phyloP scores from a whole-genome alignment of 805 yeast genomes.

The Cyberlindnera meyerae region DNA sequence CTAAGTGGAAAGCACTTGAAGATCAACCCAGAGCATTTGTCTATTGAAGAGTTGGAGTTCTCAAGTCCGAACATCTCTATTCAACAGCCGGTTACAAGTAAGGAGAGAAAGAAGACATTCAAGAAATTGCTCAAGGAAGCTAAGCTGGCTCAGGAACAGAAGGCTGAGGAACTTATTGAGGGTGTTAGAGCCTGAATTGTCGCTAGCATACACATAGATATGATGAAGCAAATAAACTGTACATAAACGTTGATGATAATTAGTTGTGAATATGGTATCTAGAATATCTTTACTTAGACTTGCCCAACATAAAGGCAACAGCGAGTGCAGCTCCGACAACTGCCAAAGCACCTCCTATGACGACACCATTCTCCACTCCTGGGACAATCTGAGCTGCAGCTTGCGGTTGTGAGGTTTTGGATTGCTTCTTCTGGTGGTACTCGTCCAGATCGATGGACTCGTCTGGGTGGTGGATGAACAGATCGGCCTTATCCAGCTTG shows the following conservation, averaged over 20 bases:
- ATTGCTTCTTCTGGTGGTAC: slow-evolving; percentile 18
- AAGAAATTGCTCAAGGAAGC: slow-evolving; percentile 23
- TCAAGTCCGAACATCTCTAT: slow-evolving; percentile 23
- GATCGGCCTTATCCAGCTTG: slow-evolving; percentile 59
- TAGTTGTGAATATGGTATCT: not conserved
- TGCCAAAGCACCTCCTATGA: slow-evolving; percentile 61
- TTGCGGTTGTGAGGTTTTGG: slow-evolving; percentile 2
- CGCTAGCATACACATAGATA: not conserved
- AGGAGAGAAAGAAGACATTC: slow-evolving; percentile 22
- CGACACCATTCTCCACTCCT: slow-evolving; percentile 55
- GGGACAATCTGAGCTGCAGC: slow-evolving; percentile 31
- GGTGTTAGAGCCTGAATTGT: slow-evolving; percentile 17
- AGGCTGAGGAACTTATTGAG: slow-evolving; percentile 20
- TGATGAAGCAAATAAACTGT: not conserved
- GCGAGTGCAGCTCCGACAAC: slow-evolving; percentile 55
- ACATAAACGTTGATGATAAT: not conserved
- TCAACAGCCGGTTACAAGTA: slow-evolving; percentile 19
- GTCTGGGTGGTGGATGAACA: slow-evolving; percentile 66
- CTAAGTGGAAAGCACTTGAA: slow-evolving; percentile 26
- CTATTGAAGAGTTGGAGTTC: slow-evolving; percentile 15
- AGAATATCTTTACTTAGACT: slow-evolving; percentile 18
- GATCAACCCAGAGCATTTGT: slow-evolving; percentile 13
- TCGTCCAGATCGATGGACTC: slow-evolving; percentile 31
- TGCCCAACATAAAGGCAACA: slow-evolving; percentile 49
- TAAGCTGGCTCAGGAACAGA: slow-evolving; percentile 18